These are phyloP conservation scores for Colletotrichum gloeosporioides DNA, from an alignment of 2,329 filamentous ascomycete species.

Conservation along the genomic window DNA sequence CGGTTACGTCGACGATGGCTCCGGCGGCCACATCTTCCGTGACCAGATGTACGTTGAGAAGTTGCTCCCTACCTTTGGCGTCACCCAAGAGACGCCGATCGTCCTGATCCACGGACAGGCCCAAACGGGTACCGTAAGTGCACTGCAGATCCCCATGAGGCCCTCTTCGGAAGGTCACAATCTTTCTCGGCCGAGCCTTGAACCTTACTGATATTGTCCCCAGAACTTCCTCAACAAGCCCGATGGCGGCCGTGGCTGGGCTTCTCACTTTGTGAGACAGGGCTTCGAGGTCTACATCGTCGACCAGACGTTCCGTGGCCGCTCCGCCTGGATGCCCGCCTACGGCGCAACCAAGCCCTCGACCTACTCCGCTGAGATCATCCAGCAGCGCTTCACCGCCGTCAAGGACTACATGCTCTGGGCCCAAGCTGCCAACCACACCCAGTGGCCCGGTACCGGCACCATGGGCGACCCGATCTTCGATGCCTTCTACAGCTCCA, in stretches of 20 bases:
- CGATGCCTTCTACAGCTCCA: conserved; percentile 45
- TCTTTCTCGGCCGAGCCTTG: not conserved
- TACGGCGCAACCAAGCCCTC: conserved; percentile 27
- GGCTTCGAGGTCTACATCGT: conserved; percentile 53
- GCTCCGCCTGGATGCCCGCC: conserved; percentile 45
- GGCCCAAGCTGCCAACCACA: conserved; percentile 44
- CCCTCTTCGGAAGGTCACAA: not conserved
- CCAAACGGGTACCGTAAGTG: conserved; percentile 43
- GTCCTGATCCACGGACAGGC: conserved; percentile 49
- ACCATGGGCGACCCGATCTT: conserved; percentile 43
- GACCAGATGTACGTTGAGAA: conserved; percentile 62
- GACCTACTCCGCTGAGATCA: conserved; percentile 36
- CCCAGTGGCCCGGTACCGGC: conserved; percentile 48
- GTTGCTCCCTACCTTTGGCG: conserved; percentile 37
- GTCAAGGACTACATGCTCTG: conserved; percentile 35
- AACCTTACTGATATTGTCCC: not conserved
- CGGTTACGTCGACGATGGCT: conserved; percentile 33
- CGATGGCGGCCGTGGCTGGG: conserved; percentile 52
- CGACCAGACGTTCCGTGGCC: conserved; percentile 50
- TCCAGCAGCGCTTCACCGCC: conserved; percentile 44
- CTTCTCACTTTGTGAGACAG: conserved; percentile 48
- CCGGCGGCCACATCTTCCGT: conserved; percentile 33
- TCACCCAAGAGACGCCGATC: conserved; percentile 34
- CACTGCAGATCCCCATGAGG: not conserved
- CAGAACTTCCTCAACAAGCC: conserved; percentile 53